Base-by-base conservation (phyloP, 1,284 basidiomycete species). In the Papiliotrema flavescens region DNA sequence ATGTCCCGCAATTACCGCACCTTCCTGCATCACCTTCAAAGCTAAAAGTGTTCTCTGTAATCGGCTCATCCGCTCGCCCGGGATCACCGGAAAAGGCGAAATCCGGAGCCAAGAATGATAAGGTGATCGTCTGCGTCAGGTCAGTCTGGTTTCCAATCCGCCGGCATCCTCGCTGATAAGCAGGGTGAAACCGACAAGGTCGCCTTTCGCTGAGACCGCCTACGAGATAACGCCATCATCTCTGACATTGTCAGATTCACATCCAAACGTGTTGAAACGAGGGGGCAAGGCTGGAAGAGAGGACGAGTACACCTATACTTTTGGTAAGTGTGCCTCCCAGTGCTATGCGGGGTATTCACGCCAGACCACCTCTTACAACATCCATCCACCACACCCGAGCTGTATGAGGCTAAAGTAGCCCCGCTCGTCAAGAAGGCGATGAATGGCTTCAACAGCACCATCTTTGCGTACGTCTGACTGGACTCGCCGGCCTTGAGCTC, bases 361-460 rank as follows among this genome's bases (percentile, higher is more conserved):
- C 4, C 57, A 77, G 77, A 77, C 56, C 69, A 69, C n/a, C 61
- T 79, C 2, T 71, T 78, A n/a, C 62, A 76, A 28, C 62, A 70
- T 20, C 78, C 78, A 0, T 64, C 64, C 0, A 68, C 66, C 0
- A 80, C 79, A 0, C 63, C 67, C 2, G 67, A 74, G 11, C 67
- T 80, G 4, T 83, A 81, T 61, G 63, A 71, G n/a, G 56, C 61
- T 7, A 76, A 80, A 62, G 78, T 83, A 41, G 68, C 76, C 0
- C 78, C 79, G 0, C 66, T 83, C 11, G 79, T 83, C 1, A 66
- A 76, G 9, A 79, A 79, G 26, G 78, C 80, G 0, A 80, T 82
- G 75, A 78, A 78, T 17, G 82, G 82, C 0, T 83, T 80, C 75
- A 82, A 83, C 65, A 80, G 76, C 39, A 82, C 81, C 0, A 79